A percentile compares a stretch with the other conserved stretches of the same genome.
Evolutionary conservation across 805 yeast species (phyloP).

Genomic region (Metschnikowia lunata): DNA sequence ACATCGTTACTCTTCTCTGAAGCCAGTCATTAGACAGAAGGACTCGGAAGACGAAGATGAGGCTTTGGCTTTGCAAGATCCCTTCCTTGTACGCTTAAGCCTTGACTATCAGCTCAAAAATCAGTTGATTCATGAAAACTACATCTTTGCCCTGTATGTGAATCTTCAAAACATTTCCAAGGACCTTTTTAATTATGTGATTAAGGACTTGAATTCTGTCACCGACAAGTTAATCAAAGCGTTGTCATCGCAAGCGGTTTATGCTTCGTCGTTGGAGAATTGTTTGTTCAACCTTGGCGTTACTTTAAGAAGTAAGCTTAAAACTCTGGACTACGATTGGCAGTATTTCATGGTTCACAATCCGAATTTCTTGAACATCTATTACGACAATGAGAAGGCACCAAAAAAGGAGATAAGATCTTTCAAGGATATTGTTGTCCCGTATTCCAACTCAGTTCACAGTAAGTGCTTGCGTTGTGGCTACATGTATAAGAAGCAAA

Average conservation of each 20-base stretch:
- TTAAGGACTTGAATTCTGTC: conserved; percentile 32
- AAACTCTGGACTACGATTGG: conserved; percentile 33
- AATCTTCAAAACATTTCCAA: conserved; percentile 39
- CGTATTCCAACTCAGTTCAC: conserved; percentile 36
- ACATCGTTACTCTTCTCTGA: conserved; percentile 30
- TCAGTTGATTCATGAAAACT: conserved; percentile 39
- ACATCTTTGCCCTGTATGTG: conserved; percentile 38
- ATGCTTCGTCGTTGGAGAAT: conserved; percentile 13
- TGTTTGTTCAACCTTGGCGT: conserved; percentile 20
- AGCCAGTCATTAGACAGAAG: conserved; percentile 26
- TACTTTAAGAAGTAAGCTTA: conserved; percentile 24
- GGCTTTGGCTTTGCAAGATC: conserved; percentile 32
- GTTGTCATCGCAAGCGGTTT: conserved; percentile 21
- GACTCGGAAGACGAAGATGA: conserved; percentile 26
- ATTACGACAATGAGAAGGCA: conserved; percentile 14
- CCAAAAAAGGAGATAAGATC: conserved; percentile 20
- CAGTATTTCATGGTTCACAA: conserved; percentile 34
- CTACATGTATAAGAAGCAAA: conserved; percentile 36
- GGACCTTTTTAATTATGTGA: conserved; percentile 34
- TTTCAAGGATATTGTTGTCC: conserved; percentile 23
- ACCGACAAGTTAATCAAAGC: conserved; percentile 33
- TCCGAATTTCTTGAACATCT: conserved; percentile 23
- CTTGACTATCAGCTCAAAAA: conserved; percentile 39
- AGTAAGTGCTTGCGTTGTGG: conserved; percentile 39
- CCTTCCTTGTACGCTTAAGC: conserved; percentile 36